Evolutionary conservation across 805 yeast genomes (phyloP), one percentile per base, ranked within the genome.

Genomic region (Hanseniaspora valbyensis): DNA sequence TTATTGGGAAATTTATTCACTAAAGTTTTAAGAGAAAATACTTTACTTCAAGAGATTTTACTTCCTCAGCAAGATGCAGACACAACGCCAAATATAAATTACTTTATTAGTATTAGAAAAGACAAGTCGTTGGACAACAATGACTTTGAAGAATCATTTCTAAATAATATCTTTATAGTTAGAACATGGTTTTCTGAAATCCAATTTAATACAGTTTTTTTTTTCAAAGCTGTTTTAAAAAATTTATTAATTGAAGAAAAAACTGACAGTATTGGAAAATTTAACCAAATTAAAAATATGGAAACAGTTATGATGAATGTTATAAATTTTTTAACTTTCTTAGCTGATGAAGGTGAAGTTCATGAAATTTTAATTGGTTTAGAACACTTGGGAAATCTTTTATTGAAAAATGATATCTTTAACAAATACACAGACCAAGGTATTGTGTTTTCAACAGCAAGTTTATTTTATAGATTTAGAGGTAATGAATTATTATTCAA

Each of bases 1-100:
- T 55, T 77, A 69, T 64, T 82, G 82, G 55, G 83, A 83, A 57
- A 66, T 81, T 0, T 63, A 12, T 13, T 12, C 13, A 10, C n/a
- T n/a, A 30, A n/a, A 30, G 7, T n/a, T 4, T 30, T 30, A 30
- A 30, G 34, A n/a, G 34, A 30, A 14, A 30, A 30, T 14, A 44
- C 38, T 25, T 25, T 34, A 26, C 16, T 44, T 12, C 22, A 26
- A 4, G 25, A 29, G 25, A 13, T 6, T 2, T 34, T 44, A 18
- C 13, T 22, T 25, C 24, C 48, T 4, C 33, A 34, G 13, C 41
- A 44, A 26, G 48, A 44, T 34, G 19, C 33, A 3, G 19, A 44
- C n/a, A 44, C 48, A 5, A 8, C 36, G 2, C 32, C 19, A 9
- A 21, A 30, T 13, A 34, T 13, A 16, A n/a, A 30, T 3, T 18